phyloP scores from a whole-genome alignment of 2,329 filamentous ascomycete species.

The Cladobotryum mycophilum region DNA sequence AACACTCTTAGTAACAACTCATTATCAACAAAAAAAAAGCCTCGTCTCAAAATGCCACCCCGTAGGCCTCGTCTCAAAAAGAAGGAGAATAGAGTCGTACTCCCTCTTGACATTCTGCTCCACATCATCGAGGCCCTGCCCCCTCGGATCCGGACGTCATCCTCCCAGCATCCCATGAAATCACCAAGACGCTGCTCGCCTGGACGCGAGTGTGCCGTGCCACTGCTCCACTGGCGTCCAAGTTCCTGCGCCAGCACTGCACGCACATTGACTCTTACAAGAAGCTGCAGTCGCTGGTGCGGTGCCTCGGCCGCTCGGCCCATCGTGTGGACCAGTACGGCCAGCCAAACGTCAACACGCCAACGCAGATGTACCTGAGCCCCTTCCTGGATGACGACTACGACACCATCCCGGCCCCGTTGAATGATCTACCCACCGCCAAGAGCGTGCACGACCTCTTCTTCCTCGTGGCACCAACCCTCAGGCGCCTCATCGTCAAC shows the following conservation, averaged over 20 bases:
- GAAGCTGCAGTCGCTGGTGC: not conserved
- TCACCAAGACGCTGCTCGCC: conserved; percentile 4
- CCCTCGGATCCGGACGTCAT: not conserved
- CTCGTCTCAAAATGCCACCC: no score
- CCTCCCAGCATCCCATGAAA: not conserved
- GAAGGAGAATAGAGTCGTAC: not conserved
- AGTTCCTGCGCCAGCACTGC: conserved; percentile 4
- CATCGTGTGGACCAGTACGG: not conserved
- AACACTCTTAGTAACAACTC: no score
- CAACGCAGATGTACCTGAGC: not conserved
- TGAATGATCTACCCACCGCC: not conserved
- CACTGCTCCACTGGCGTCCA: not conserved
- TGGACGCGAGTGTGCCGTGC: conserved; percentile 2
- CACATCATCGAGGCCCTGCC: not conserved
- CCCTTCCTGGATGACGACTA: not conserved
- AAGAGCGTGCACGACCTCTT: conserved; percentile 4
- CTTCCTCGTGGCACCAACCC: conserved; percentile 1
- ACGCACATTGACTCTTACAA: conserved; percentile 3
- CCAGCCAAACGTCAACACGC: not conserved
- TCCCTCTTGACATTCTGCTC: conserved; percentile 4
- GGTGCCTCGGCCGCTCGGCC: not conserved
- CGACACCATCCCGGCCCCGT: not conserved
- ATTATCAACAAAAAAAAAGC: no score
- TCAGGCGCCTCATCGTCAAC: conserved; percentile 14
- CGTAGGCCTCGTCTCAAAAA: no score